Evolutionary conservation across 2,329 filamentous ascomycete genomes (phyloP).

Genomic region (Botrytis cinerea): DNA sequence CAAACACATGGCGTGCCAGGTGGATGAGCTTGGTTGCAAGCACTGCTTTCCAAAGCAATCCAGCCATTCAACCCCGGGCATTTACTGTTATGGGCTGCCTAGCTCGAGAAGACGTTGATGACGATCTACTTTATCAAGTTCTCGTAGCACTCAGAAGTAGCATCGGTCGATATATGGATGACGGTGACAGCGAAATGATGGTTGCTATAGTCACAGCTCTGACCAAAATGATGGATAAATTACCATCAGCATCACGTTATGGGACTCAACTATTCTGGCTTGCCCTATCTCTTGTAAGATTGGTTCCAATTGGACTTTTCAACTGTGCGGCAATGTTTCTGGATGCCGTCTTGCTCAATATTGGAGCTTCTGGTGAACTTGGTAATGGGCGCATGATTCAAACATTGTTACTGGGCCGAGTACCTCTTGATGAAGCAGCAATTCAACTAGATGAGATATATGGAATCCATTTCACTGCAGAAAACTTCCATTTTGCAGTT

Average conservation of each 20-base stretch:
- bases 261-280: slow-evolving; percentile 71
- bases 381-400: slow-evolving; percentile 60
- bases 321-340: slow-evolving; percentile 67
- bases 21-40: slow-evolving; percentile 75
- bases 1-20: slow-evolving; percentile 68
- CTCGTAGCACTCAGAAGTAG: slow-evolving; percentile 67
- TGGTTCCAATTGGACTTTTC: slow-evolving; percentile 63
- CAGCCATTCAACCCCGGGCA: slow-evolving; percentile 67
- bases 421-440: slow-evolving; percentile 62
- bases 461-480: slow-evolving; percentile 63
- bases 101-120: slow-evolving; percentile 70
- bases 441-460: slow-evolving; percentile 64
- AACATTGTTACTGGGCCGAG: slow-evolving; percentile 61
- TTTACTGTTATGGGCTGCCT: slow-evolving; percentile 73
- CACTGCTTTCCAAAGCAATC: slow-evolving; percentile 72
- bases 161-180: slow-evolving; percentile 64
- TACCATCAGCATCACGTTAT: slow-evolving; percentile 66
- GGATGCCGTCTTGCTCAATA: slow-evolving; percentile 64
- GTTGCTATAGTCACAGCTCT: slow-evolving; percentile 66
- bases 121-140: slow-evolving; percentile 70
- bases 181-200: slow-evolving; percentile 67
- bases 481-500: slow-evolving; percentile 68
- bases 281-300: slow-evolving; percentile 64
- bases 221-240: slow-evolving; percentile 71
- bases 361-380: slow-evolving; percentile 61